Conservation (phyloP, 2,329 filamentous ascomycete genomes). For the Curvularia spicifera region DNA sequence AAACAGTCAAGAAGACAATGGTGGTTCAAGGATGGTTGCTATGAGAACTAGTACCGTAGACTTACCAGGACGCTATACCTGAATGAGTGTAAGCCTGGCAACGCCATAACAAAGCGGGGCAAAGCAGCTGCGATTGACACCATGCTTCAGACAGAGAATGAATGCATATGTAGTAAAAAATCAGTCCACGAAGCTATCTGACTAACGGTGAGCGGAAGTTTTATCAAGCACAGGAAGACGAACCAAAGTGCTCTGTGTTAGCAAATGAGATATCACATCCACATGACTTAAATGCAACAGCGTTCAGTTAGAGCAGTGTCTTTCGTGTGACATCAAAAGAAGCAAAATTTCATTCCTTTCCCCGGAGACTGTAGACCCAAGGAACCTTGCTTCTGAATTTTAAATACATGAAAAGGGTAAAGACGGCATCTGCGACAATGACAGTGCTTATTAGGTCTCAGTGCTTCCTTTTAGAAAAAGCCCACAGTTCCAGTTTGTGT, state of each 20-base stretch:
- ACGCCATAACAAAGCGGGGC: no score
- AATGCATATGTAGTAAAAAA: background rate
- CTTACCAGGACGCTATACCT: no score
- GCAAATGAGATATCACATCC: no score
- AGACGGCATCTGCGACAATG: background rate
- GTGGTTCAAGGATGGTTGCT: no score
- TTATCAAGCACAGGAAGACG: background rate
- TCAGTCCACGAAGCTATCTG: background rate
- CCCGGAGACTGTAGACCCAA: background rate
- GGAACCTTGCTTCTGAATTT: background rate
- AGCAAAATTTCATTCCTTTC: background rate
- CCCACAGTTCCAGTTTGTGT: background rate
- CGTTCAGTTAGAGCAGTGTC: no score
- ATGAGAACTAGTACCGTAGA: no score
- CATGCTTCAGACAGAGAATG: background rate
- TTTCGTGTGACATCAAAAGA: background rate
- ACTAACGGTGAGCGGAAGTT: background rate
- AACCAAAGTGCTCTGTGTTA: no score
- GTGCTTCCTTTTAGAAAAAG: background rate
- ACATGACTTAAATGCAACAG: no score
- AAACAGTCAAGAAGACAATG: no score
- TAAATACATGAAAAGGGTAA: background rate
- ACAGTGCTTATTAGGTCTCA: no score
- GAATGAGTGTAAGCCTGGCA: no score
- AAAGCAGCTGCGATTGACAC: background rate